Base-by-base conservation (phyloP, 192 early-diverging fungal species). In the Backusella australiensis region DNA sequence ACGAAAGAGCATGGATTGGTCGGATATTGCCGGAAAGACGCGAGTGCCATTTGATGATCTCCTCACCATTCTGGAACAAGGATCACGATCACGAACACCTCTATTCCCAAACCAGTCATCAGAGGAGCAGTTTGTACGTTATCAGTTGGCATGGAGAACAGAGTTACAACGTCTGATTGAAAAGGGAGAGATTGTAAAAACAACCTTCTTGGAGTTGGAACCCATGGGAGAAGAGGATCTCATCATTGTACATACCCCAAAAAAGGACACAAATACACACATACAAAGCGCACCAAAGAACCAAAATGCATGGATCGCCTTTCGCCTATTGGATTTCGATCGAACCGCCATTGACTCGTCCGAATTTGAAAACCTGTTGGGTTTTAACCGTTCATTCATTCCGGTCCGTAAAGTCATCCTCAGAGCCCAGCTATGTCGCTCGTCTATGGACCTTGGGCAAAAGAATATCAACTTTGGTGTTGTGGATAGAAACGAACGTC, bases 381-480 rank as follows among this genome's bases (percentile, higher is more conserved):
- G 85, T 17, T 83, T 86, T 1, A 85, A 86, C 17, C 78, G 83
- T 15, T 75, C 74, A 14, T 80, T 80, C 42, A 94, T 96, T 42
- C 97, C 97, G 0, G 85, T 96, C 38, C 91, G 97, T 3, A 94
- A 98, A 81, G 88, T 98, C 21, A 87, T 99, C 78, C 86, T 99
- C 1, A 91, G 95, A 53, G 91, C 93, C 6, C 89, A 93, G 4
- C 84, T 97, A 34, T 93, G 91, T 67, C 85, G 92, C 34, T 93
- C 95, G 4, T 85, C 92, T 53, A 94, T 99, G 88, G 96, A 96
- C 36, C 82, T 99, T 0, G 96, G 96, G n/a, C 97, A 99, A 79
- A 94, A 94, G 77, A 93, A 96, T 83, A 97, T 97, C 84, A 98
- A 98, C 69, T 97, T 99, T 83, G 96, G 97, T 26, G 87, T 86